These are phyloP conservation scores for Thinopyrum elongatum DNA, from an alignment of 176 grass and related monocot species.

Conservation along the genomic window DNA sequence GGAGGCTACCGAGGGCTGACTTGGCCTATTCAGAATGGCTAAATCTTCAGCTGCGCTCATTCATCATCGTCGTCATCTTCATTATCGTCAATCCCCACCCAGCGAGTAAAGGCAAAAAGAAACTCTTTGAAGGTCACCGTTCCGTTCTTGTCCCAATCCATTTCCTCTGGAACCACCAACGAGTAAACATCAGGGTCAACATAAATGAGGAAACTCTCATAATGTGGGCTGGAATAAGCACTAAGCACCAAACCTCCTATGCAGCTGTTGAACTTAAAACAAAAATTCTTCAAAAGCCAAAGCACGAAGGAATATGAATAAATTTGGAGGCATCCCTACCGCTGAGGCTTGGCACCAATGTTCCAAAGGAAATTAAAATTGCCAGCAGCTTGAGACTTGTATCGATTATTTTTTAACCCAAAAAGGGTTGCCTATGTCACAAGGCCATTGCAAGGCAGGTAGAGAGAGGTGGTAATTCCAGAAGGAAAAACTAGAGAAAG, in stretches of 20 bases:
- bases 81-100: conserved; percentile 82
- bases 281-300: neutral
- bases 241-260: neutral
- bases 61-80: conserved; percentile 58
- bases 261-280: neutral
- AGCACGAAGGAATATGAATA: neutral
- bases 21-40: conserved; percentile 13
- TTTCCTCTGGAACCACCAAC: conserved; percentile 70
- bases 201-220: neutral
- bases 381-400: neutral
- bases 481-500: neutral
- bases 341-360: neutral
- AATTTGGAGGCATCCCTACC: neutral
- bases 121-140: conserved; percentile 98
- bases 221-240: neutral
- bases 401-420: neutral
- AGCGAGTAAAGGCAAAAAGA: conserved; percentile 92
- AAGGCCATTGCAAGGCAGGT: neutral
- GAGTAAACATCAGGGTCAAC: conserved; percentile 8
- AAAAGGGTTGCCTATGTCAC: neutral
- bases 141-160: conserved; percentile 99
- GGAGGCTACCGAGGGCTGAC: conserved; percentile 6
- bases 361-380: neutral
- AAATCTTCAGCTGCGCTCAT: conserved; percentile 11
- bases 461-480: neutral